Evolutionary conservation across 805 yeast species (phyloP).

Genomic region (Pichia exigua): DNA sequence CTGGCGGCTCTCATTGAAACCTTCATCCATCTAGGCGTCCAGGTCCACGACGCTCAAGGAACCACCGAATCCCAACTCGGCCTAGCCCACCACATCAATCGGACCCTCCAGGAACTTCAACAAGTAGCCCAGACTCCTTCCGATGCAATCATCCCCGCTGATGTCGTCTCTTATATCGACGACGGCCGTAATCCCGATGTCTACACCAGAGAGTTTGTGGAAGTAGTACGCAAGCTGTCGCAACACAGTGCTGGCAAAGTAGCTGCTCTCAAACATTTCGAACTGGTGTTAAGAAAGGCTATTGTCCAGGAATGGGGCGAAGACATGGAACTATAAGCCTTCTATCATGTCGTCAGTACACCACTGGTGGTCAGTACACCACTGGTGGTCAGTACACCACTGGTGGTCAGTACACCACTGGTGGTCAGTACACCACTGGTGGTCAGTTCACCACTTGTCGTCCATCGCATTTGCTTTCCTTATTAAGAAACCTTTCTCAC

Average conservation of each 20-base stretch:
- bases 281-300: constrained; percentile 60
- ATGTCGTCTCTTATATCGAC: constrained; percentile 85
- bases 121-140: constrained; percentile 14
- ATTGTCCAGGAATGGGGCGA: constrained; percentile 77
- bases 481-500: neutral
- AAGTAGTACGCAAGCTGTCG: constrained; percentile 82
- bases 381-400: too few relatives aligned
- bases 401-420: too few relatives aligned
- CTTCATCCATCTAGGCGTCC: constrained; percentile 80
- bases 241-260: constrained; percentile 83
- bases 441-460: too few relatives aligned
- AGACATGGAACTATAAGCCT: constrained; percentile 28
- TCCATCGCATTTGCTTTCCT: constrained; percentile 20
- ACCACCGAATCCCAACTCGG: constrained; percentile 71
- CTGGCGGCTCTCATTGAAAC: constrained; percentile 61
- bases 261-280: constrained; percentile 46
- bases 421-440: too few relatives aligned
- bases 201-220: constrained; percentile 93
- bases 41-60: constrained; percentile 90
- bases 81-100: constrained; percentile 36
- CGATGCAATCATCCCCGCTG: constrained; percentile 55
- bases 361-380: too few relatives aligned
- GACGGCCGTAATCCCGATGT: constrained; percentile 97
- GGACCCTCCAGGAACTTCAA: constrained; percentile 34
- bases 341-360: too few relatives aligned